These are phyloP conservation scores for Pulveroboletus sp. DNA, from an alignment of 768 basidiomycete genomes.

Conservation along the genomic window DNA sequence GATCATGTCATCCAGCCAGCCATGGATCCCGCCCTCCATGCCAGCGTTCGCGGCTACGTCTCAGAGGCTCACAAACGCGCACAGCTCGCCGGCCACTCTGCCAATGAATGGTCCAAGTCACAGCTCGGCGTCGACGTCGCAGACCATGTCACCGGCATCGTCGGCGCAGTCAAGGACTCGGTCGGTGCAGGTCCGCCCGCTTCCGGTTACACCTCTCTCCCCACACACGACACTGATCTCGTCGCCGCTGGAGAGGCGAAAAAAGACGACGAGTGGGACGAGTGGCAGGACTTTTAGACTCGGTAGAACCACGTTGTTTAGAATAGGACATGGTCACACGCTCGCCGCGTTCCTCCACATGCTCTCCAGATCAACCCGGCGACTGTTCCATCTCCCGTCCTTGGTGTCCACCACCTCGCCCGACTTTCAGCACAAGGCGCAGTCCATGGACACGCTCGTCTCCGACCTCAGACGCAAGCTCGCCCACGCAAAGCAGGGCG, in stretches of 20 bases:
- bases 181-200: conserved; percentile 55
- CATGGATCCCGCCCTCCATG: conserved; percentile 80
- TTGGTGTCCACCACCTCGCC: conserved; percentile 64
- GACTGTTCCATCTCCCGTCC: conserved; percentile 72
- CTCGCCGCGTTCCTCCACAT: not conserved
- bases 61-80: conserved; percentile 66
- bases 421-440: conserved; percentile 65
- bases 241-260: no score
- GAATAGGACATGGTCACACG: no score
- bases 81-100: conserved; percentile 55
- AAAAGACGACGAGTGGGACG: conserved; percentile 64
- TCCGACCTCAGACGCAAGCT: conserved; percentile 60
- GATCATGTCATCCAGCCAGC: conserved; percentile 92
- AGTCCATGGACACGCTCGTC: conserved; percentile 69
- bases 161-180: conserved; percentile 59
- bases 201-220: conserved; percentile 48
- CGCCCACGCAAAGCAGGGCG: conserved; percentile 62
- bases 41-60: conserved; percentile 70
- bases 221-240: no score
- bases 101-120: conserved; percentile 74
- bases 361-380: conserved; percentile 17
- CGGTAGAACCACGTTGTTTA: not conserved
- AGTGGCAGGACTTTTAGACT: conserved; percentile 77
- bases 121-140: conserved; percentile 86
- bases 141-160: conserved; percentile 68